phyloP scores from a whole-genome alignment of 108 stramenopile species.

The Bacterosira constricta region DNA sequence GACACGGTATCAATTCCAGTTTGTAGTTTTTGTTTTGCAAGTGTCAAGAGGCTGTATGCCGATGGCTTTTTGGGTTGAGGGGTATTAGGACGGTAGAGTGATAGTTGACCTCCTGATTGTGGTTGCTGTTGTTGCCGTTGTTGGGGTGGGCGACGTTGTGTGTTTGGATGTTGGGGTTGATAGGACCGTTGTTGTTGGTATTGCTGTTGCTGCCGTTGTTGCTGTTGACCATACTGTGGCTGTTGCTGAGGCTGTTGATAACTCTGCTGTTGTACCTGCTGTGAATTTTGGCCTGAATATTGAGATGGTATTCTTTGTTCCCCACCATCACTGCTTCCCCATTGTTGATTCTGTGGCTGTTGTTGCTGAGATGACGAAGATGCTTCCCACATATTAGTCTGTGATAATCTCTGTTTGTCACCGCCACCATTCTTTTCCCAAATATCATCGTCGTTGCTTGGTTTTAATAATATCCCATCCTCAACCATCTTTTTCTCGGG shows the following conservation, averaged over 20 bases:
- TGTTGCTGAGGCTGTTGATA: slow-evolving; percentile 1
- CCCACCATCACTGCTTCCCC: too few species aligned
- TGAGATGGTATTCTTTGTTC: slow-evolving; percentile 14
- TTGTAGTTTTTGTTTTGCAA: slow-evolving; percentile 38
- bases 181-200: background rate
- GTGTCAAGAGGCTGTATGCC: slow-evolving; percentile 32
- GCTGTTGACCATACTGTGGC: background rate
- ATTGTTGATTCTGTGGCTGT: slow-evolving; percentile 4
- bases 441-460: background rate
- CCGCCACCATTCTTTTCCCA: background rate
- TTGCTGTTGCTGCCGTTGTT: background rate
- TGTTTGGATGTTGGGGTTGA: slow-evolving; percentile 7
- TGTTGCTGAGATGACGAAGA: background rate
- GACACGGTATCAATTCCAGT: slow-evolving; percentile 39
- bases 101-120: slow-evolving; percentile 14
- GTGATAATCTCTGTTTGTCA: background rate
- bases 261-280: slow-evolving; percentile 3
- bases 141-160: background rate
- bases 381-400: background rate
- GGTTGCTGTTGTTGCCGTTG: background rate
- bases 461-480: too few species aligned
- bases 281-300: slow-evolving; percentile 12
- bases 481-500: too few species aligned
- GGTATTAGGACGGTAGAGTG: background rate
- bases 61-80: slow-evolving; percentile 1